Evolutionary conservation across 768 basidiomycete genomes (phyloP), one percentile per base, ranked within the genome.

Genomic region (Amanita thiersii): DNA sequence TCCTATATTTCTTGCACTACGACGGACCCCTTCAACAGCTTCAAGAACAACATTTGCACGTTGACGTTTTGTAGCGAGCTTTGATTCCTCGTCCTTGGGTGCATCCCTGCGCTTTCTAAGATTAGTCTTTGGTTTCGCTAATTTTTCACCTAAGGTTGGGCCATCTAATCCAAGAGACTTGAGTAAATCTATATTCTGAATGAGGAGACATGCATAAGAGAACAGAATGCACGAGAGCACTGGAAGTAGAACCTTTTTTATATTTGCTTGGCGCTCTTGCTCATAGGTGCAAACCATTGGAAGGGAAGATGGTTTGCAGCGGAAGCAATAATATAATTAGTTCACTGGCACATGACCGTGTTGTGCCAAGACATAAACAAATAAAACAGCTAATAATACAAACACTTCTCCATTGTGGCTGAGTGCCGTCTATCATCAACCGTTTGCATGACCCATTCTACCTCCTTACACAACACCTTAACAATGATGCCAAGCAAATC

Each of bases 1-100:
- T 1, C 77, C 79, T 3, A 69, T 64, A 47, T 79, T 79, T 37
- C 87, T 71, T 32, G 72, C 62, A 54, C 86, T 89, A 39, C 88
- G 66, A n/a, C 87, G 74, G 40, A 68, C 50, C 7, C 64, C 65
- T 4, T 51, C 43, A 9, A 51, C 42, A 11, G 38, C 46, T 3
- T 50, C 47, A 9, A 59, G 55, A 26, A 62, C 58, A n/a, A 54
- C 53, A 7, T 11, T 15, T 1, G 34, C 11, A 39, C 66, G 64
- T 24, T 53, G 48, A 5, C 54, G 55, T 51, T 64, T 69, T 26
- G 50, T 34, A 5, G 52, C 47, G 9, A 55, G 51, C 5, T 45
- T 40, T 18, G 42, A 23, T 9, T 26, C 36, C 20, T 43, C 48
- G 20, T 46, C 39, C 15, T 51, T 46, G 11, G 26, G 33, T 31